Conservation (phyloP, 768 basidiomycete species). For the Boletus tomentosulus region DNA sequence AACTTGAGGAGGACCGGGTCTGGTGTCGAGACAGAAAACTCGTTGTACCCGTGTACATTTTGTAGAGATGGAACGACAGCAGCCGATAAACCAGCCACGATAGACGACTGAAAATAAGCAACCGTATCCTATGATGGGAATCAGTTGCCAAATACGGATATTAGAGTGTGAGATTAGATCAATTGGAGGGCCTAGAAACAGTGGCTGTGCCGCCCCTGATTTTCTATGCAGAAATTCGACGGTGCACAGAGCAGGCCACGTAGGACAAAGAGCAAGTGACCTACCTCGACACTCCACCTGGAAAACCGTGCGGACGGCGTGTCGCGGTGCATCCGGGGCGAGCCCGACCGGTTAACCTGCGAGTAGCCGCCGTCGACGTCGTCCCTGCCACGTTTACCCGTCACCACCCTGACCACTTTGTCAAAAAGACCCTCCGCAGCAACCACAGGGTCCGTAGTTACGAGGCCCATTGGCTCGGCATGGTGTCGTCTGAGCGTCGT, state of each 20-base stretch:
- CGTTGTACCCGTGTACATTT: conserved; percentile 81
- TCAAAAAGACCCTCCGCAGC: conserved; percentile 53
- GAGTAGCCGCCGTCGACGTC: conserved; percentile 30
- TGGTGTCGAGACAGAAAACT: conserved; percentile 81
- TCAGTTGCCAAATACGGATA: not conserved
- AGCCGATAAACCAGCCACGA: conserved; percentile 56
- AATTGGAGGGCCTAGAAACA: no score
- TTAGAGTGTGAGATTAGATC: not conserved
- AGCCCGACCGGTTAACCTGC: conserved; percentile 21
- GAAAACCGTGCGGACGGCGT: conserved; percentile 70
- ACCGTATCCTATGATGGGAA: conserved; percentile 60
- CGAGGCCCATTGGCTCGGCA: conserved; percentile 36
- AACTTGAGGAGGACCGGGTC: conserved; percentile 86
- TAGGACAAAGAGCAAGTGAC: conserved; percentile 18
- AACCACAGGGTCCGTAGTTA: conserved; percentile 34
- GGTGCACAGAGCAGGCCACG: not conserved
- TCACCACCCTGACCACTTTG: conserved; percentile 31
- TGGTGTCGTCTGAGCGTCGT: conserved; percentile 73
- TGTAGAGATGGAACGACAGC: conserved; percentile 61
- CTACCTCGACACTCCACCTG: conserved; percentile 59
- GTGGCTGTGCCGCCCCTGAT: conserved; percentile 6
- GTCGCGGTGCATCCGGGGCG: conserved; percentile 29
- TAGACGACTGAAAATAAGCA: conserved; percentile 62
- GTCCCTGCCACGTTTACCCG: conserved; percentile 21
- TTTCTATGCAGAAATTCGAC: conserved; percentile 6